A percentile compares a stretch with the other conserved stretches of the same genome.
Evolutionary conservation across 371 early-diverging fungal genomes (phyloP).

Genomic region (Circinella minor): DNA sequence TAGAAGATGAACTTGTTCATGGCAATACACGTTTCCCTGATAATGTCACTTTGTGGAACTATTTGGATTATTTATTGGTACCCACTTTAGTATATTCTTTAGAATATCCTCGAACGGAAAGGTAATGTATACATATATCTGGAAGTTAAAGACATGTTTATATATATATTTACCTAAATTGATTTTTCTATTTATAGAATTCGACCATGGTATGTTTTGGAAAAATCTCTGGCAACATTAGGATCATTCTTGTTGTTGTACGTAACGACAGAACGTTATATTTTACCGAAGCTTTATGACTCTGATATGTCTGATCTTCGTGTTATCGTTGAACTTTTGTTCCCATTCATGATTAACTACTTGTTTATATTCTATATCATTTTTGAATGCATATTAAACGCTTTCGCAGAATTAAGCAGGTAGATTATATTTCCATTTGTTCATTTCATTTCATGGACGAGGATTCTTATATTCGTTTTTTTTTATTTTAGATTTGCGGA

Average conservation of each 20-base stretch:
- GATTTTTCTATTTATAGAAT: slow-evolving; percentile 51
- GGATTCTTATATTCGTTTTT: neutral
- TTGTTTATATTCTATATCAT: slow-evolving; percentile 93
- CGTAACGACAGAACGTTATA: slow-evolving; percentile 85
- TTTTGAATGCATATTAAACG: slow-evolving; percentile 95
- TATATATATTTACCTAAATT: neutral
- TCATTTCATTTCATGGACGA: neutral
- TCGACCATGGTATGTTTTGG: slow-evolving; percentile 85
- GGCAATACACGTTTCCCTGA: slow-evolving; percentile 72
- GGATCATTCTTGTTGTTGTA: slow-evolving; percentile 84
- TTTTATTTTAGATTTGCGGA: slow-evolving; percentile 83
- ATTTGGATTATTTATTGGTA: slow-evolving; percentile 85
- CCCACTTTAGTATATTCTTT: slow-evolving; percentile 93
- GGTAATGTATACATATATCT: slow-evolving; percentile 42
- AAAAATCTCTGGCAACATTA: slow-evolving; percentile 81
- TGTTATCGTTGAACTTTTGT: slow-evolving; percentile 72
- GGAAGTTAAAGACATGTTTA: neutral
- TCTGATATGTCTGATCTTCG: slow-evolving; percentile 57
- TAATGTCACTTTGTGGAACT: slow-evolving; percentile 85
- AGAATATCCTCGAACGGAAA: slow-evolving; percentile 89
- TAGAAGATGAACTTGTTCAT: slow-evolving; percentile 67
- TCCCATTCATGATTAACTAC: slow-evolving; percentile 91
- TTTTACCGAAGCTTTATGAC: slow-evolving; percentile 79
- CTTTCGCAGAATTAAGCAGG: slow-evolving; percentile 94
- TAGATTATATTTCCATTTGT: slow-evolving; percentile 24